Conservation (phyloP, 345 rosid species). For the Eucalyptus globulus region DNA sequence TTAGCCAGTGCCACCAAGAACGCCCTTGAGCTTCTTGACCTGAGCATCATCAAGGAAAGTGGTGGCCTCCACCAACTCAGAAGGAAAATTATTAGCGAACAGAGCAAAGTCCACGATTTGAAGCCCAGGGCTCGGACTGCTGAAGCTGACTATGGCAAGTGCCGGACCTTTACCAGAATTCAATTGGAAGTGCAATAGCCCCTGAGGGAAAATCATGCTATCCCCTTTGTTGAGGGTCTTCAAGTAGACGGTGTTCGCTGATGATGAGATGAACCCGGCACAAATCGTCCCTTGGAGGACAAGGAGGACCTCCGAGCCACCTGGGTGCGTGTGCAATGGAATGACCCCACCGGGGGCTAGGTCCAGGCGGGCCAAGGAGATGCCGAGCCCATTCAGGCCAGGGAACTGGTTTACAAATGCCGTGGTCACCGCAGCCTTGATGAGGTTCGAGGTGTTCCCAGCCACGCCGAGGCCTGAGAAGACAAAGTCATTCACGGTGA, state of each 20-base stretch:
- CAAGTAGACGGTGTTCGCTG: slow-evolving; percentile 48
- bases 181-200: slow-evolving; percentile 65
- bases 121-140: slow-evolving; percentile 65
- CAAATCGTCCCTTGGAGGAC: slow-evolving; percentile 50
- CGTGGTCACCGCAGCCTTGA: slow-evolving; percentile 77
- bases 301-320: slow-evolving; percentile 45
- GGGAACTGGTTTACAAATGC: slow-evolving; percentile 53
- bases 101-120: slow-evolving; percentile 64
- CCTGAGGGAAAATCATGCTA: slow-evolving; percentile 69
- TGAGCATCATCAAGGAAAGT: slow-evolving; percentile 58
- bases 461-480: slow-evolving; percentile 43
- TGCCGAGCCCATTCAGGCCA: slow-evolving; percentile 63
- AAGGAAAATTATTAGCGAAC: slow-evolving; percentile 10
- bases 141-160: slow-evolving; percentile 55
- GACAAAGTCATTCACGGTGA: slow-evolving; percentile 52
- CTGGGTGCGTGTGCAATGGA: slow-evolving; percentile 85
- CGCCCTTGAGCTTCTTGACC: slow-evolving; percentile 77
- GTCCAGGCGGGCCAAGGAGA: slow-evolving; percentile 74
- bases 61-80: slow-evolving; percentile 5
- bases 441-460: slow-evolving; percentile 59
- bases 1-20: slow-evolving; percentile 79
- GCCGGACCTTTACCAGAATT: slow-evolving; percentile 28
- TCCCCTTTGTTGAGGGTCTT: slow-evolving; percentile 41
- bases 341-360: slow-evolving; percentile 58
- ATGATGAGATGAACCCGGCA: slow-evolving; percentile 69